Percentiles rank a stretch among this genome's conserved stretches.
phyloP scores from a whole-genome alignment of 352 stramenopile genomes.

The Phytopythium sindhum region DNA sequence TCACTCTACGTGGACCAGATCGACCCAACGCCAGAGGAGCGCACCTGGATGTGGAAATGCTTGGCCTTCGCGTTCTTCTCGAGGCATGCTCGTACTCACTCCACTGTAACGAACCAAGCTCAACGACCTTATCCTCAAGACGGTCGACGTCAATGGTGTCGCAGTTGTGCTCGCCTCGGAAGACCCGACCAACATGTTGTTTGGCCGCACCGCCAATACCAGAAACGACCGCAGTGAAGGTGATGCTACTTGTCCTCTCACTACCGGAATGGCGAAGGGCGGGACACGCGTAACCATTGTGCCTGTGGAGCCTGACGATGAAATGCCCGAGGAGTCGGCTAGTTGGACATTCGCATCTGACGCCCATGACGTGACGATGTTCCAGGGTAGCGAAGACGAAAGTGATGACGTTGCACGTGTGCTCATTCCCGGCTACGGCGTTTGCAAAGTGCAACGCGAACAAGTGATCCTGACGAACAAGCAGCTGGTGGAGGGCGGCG shows the following conservation, averaged over 20 bases:
- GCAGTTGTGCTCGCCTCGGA: background rate
- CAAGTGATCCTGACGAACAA: background rate
- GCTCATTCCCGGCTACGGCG: background rate
- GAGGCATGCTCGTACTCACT: background rate
- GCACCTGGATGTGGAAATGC: background rate
- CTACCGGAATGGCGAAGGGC: background rate
- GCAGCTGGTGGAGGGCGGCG: background rate
- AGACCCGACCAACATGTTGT: background rate
- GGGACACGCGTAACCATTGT: background rate
- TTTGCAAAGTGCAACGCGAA: background rate
- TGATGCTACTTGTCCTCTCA: background rate
- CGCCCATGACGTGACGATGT: background rate
- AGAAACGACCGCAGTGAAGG: background rate
- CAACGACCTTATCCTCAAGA: background rate
- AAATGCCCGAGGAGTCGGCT: background rate
- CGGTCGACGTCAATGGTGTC: background rate
- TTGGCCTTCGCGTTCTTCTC: conserved; percentile 5
- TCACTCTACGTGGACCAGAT: background rate
- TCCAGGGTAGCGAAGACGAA: background rate
- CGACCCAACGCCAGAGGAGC: background rate
- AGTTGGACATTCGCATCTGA: background rate
- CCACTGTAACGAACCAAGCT: background rate
- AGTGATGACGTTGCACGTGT: background rate
- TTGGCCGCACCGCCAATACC: background rate
- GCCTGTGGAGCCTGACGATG: background rate